Conservation (phyloP, 495 filamentous ascomycete genomes). For the Pyrenula massariospora region DNA sequence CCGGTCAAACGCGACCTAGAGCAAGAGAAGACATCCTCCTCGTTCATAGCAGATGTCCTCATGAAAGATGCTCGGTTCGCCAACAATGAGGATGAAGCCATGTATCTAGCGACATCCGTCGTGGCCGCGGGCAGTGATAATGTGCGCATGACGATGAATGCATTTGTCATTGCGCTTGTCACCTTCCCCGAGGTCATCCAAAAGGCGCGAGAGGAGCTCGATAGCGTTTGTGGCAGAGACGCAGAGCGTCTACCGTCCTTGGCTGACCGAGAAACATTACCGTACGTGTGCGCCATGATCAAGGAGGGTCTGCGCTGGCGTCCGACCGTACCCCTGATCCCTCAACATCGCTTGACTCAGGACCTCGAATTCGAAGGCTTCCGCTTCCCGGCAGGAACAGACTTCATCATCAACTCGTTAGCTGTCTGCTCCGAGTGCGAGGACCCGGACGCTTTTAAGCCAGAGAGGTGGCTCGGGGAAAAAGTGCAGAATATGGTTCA, state of each 20-base stretch:
- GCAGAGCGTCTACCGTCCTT: constrained; percentile 21
- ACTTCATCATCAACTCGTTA: constrained; percentile 22
- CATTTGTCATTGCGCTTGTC: constrained; percentile 22
- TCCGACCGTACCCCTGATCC: constrained; percentile 19
- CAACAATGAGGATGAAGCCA: constrained; percentile 27
- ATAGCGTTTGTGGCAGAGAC: constrained; percentile 20
- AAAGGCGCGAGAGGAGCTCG: constrained; percentile 22
- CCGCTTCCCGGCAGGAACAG: constrained; percentile 30
- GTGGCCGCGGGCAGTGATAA: constrained; percentile 35
- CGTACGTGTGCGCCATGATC: constrained; percentile 17
- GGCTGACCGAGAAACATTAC: constrained; percentile 15
- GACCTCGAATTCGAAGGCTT: constrained; percentile 42
- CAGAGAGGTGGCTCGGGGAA: constrained; percentile 32
- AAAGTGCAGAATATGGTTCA: constrained; percentile 19
- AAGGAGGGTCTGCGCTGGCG: constrained; percentile 26
- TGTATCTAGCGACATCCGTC: constrained; percentile 28
- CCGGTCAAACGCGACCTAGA: constrained; percentile 14
- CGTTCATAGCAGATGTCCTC: constrained; percentile 22
- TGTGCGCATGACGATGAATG: constrained; percentile 25
- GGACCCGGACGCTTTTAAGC: constrained; percentile 20
- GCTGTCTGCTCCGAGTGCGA: constrained; percentile 17
- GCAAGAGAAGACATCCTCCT: constrained; percentile 13
- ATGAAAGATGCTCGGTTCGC: constrained; percentile 21
- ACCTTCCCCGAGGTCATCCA: constrained; percentile 16
- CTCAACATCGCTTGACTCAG: constrained; percentile 19